Evolutionary conservation across 345 rosid species (phyloP), one percentile per base, ranked within the genome.

Genomic region (Gossypium anomalum): DNA sequence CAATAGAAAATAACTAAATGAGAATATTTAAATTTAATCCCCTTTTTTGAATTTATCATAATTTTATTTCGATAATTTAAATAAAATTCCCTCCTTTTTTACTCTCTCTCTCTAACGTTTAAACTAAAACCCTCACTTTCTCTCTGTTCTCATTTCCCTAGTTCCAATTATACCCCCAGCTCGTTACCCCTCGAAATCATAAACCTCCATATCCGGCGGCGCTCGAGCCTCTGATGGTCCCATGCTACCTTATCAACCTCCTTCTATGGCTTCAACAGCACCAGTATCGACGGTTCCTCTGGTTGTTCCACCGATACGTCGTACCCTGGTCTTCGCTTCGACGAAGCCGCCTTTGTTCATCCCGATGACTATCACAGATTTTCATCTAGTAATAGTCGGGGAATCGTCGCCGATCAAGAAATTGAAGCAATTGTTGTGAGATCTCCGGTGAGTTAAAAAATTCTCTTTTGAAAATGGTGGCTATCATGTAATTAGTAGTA

Each of bases 341-440:
- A 89, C 83, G n/a, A 91, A 88, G 80, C 96, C 98, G 9, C 88
- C 98, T 93, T 94, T 75, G 70, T 75, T 64, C 86, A 88, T 43
- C 87, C 88, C 9, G 84, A 89, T 66, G 90, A 85, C 73, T 92
- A 91, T 80, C 92, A 89, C 65, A 90, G 87, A 55, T 94, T 94
- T 80, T 77, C 84, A 29, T 73, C 87, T 45, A 59, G 78, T 70
- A 44, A 25, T 49, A 13, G 68, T 45, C 72, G 27, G 41, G 73
- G 70, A 44, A 77, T 71, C 63, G 73, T 75, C 71, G 78, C 82
- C 76, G 93, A 89, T 86, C 92, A 83, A 71, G 89, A 83, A 27
- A 82, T 86, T 7, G 98, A 88, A 23, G 85, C 86, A 55, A 76
- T 92, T 51, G 80, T 92, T 23, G 85, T 90, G 73, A 88, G 93